Conservation (phyloP, 1,284 basidiomycete genomes). For the Cryptococcus sp. region DNA sequence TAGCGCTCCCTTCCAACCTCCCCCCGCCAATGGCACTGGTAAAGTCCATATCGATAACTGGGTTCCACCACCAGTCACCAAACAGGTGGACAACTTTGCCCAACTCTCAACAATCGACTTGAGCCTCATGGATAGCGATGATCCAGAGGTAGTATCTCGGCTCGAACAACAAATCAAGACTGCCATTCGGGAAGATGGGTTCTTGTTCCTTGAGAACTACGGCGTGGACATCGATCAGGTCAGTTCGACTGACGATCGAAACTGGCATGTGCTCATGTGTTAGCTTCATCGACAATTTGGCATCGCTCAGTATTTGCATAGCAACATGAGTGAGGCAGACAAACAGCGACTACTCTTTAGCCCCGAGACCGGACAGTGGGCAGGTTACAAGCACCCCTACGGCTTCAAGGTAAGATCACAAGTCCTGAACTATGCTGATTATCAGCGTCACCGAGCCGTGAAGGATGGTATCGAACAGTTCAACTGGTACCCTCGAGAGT, state of each 20-base stretch:
- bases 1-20: slow-evolving; percentile 22
- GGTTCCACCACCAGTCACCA: slow-evolving; percentile 27
- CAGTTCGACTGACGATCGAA: background rate
- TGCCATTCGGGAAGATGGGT: slow-evolving; percentile 34
- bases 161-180: slow-evolving; percentile 25
- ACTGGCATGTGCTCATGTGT: background rate
- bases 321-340: slow-evolving; percentile 35
- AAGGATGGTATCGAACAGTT: slow-evolving; percentile 49
- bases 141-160: slow-evolving; percentile 21
- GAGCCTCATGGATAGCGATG: slow-evolving; percentile 27
- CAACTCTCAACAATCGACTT: slow-evolving; percentile 28
- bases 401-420: slow-evolving; percentile 39
- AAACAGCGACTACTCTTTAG: slow-evolving; percentile 31
- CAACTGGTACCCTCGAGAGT: slow-evolving; percentile 47
- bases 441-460: slow-evolving; percentile 35
- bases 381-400: slow-evolving; percentile 49
- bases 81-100: slow-evolving; percentile 29
- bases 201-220: slow-evolving; percentile 39
- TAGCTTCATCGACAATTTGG: slow-evolving; percentile 37
- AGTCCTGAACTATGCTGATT: background rate
- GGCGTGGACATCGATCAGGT: slow-evolving; percentile 33
- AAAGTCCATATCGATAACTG: slow-evolving; percentile 28
- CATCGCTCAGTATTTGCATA: slow-evolving; percentile 30
- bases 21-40: slow-evolving; percentile 20
- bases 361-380: slow-evolving; percentile 32